Percentiles rank a stretch among this genome's conserved stretches.
Conservation (phyloP, 306 rosid genomes). For the Cyamopsis tetragonoloba region DNA sequence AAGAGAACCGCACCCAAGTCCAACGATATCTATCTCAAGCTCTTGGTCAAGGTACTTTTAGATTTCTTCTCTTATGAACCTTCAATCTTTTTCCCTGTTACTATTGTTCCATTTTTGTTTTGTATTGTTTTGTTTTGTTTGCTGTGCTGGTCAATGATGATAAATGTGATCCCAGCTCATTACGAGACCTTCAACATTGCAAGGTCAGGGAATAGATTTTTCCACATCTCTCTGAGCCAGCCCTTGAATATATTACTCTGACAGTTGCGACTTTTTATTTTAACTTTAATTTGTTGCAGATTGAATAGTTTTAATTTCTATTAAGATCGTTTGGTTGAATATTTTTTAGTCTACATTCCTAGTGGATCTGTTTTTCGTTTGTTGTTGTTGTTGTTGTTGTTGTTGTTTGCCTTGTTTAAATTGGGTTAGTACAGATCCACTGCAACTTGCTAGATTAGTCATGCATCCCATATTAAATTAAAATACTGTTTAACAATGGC, state of each 20-base stretch:
- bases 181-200: conserved; percentile 33
- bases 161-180: conserved; percentile 46
- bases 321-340: not conserved
- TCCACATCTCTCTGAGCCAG: conserved; percentile 44
- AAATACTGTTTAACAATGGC: not conserved
- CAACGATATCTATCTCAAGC: conserved; percentile 75
- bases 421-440: not conserved
- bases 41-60: conserved; percentile 40
- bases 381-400: not conserved
- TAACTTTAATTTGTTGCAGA: not conserved
- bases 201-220: conserved; percentile 32
- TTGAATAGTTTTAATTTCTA: not conserved
- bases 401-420: not conserved
- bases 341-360: too few species aligned
- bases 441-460: not conserved
- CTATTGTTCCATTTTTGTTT: not conserved
- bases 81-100: too few species aligned
- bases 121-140: not conserved
- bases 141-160: conserved; percentile 28
- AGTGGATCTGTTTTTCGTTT: not conserved
- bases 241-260: not conserved
- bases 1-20: conserved; percentile 84
- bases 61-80: not conserved
- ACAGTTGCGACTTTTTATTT: not conserved
- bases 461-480: not conserved